A percentile compares a stretch with the other conserved stretches of the same genome.
These are phyloP conservation scores for Termitomyces heimii DNA, from an alignment of 768 basidiomycete species.

Conservation along the genomic window DNA sequence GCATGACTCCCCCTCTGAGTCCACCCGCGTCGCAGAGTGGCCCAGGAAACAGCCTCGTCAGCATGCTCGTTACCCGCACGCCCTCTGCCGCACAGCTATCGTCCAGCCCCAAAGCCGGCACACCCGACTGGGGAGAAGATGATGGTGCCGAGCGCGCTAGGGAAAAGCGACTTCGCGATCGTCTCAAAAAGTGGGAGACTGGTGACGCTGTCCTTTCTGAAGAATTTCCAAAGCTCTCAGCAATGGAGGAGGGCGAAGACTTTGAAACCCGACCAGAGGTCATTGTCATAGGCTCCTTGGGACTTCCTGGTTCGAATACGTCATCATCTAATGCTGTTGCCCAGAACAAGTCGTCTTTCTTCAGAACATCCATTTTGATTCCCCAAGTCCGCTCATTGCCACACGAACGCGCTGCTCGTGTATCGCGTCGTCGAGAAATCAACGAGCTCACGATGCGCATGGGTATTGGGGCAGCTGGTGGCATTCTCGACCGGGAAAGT, in stretches of 20 bases:
- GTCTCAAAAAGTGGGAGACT: constrained; percentile 71
- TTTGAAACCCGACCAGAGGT: constrained; percentile 33
- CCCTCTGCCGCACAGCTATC: constrained; percentile 23
- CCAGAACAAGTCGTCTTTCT: constrained; percentile 35
- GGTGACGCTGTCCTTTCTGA: constrained; percentile 52
- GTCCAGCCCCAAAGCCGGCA: constrained; percentile 28
- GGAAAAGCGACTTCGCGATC: constrained; percentile 65
- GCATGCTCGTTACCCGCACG: constrained; percentile 39
- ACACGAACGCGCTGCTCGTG: constrained; percentile 51
- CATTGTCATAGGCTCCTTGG: constrained; percentile 39
- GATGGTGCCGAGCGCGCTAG: constrained; percentile 59
- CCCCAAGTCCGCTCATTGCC: constrained; percentile 50
- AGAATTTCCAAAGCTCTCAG: constrained; percentile 53
- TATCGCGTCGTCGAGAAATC: constrained; percentile 62
- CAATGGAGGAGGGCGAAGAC: constrained; percentile 31
- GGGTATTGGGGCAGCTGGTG: constrained; percentile 74
- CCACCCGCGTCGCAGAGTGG: constrained; percentile 29
- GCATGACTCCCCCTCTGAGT: constrained; percentile 75
- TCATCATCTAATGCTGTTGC: constrained; percentile 15
- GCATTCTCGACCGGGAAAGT: constrained; percentile 41
- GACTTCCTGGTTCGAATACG: constrained; percentile 25
- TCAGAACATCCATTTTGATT: constrained; percentile 65
- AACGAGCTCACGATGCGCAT: constrained; percentile 83
- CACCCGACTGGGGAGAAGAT: constrained; percentile 61
- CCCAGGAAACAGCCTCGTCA: constrained; percentile 32